Base-by-base conservation (phyloP, 176 grass and related monocot species). In the Stipa capillata region DNA sequence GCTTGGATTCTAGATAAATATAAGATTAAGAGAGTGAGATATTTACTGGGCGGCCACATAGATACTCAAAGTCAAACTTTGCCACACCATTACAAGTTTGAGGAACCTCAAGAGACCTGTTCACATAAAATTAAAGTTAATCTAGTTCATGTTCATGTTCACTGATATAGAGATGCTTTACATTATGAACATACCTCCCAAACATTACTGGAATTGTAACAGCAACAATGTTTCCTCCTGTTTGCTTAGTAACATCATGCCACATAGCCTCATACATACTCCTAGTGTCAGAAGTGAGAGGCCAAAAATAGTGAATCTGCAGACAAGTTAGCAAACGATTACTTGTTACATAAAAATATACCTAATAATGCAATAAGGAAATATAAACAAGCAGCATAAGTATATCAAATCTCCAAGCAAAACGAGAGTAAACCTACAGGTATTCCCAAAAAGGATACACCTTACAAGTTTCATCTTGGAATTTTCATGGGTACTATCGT, bases 11-110 rank as follows among this genome's bases (percentile, higher is more conserved):
- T 76, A 75, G n/a, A 80, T 40, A 69, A 24, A 73, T 63, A 14
- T 47, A 69, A 79, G n/a, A 29, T 42, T 60, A 67, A 84, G 25
- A 78, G 71, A 76, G 31, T 60, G 39, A 35, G 81, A 76, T 78
- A 90, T 92, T n/a, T 94, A 94, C 92, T 36, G 95, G 95, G 50
- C 90, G 86, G 55, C 95, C 90, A 71, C 95, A 98, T 65, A 94
- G 74, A 90, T 94, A 92, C 58, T 94, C 92, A 24, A 98, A 98
- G 78, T 94, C 67, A 75, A 94, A 94, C 58, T 83, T 94, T 77
- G 92, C 92, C 14, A 89, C 81, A 23, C 95, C 90, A 62, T 92
- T 85, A 90, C 95, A 98, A 76, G 87, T 98, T 77, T 92, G 83
- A 80, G 95, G 87, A 88, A 98, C 89, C 85, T 92, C 95, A 69